A percentile compares a stretch with the other conserved stretches of the same genome.
Conservation (phyloP, 768 basidiomycete species). For the Amanita pallidorosea region DNA sequence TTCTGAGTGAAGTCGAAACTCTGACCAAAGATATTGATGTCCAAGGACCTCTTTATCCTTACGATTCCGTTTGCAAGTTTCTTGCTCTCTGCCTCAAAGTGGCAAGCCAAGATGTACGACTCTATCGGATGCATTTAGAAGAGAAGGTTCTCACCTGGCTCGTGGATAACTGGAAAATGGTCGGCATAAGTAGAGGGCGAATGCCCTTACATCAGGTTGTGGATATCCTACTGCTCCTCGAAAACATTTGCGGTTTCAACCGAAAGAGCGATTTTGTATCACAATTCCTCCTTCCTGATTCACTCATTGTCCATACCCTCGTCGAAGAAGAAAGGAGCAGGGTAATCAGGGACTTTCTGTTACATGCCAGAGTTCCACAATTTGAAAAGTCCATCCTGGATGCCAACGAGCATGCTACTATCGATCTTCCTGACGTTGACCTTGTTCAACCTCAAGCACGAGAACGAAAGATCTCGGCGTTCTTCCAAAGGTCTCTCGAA, state of each 20-base stretch:
- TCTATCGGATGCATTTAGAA: slow-evolving; percentile 80
- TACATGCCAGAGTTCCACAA: slow-evolving; percentile 51
- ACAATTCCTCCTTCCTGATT: slow-evolving; percentile 57
- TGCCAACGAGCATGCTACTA: not conserved
- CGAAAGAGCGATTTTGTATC: slow-evolving; percentile 34
- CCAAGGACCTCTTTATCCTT: slow-evolving; percentile 82
- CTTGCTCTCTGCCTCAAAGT: slow-evolving; percentile 57
- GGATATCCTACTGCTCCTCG: slow-evolving; percentile 57
- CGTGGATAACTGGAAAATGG: slow-evolving; percentile 53
- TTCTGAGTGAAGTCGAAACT: slow-evolving; percentile 66
- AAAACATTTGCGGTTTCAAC: slow-evolving; percentile 48
- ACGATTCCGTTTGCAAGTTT: slow-evolving; percentile 85
- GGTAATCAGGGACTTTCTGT: slow-evolving; percentile 59
- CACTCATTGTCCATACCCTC: slow-evolving; percentile 49
- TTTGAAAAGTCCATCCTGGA: slow-evolving; percentile 13
- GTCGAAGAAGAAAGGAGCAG: slow-evolving; percentile 45
- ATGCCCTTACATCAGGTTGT: slow-evolving; percentile 42
- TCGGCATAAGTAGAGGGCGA: slow-evolving; percentile 22
- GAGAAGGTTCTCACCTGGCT: slow-evolving; percentile 83
- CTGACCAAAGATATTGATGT: slow-evolving; percentile 78
- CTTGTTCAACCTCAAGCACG: slow-evolving; percentile 39
- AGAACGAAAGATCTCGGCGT: slow-evolving; percentile 52
- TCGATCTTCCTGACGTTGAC: slow-evolving; percentile 11
- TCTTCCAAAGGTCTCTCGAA: slow-evolving; percentile 55
- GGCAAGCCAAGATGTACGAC: slow-evolving; percentile 69